These are phyloP conservation scores for Trichoderma asperellum DNA, from an alignment of 2,329 filamentous ascomycete species.

Conservation along the genomic window DNA sequence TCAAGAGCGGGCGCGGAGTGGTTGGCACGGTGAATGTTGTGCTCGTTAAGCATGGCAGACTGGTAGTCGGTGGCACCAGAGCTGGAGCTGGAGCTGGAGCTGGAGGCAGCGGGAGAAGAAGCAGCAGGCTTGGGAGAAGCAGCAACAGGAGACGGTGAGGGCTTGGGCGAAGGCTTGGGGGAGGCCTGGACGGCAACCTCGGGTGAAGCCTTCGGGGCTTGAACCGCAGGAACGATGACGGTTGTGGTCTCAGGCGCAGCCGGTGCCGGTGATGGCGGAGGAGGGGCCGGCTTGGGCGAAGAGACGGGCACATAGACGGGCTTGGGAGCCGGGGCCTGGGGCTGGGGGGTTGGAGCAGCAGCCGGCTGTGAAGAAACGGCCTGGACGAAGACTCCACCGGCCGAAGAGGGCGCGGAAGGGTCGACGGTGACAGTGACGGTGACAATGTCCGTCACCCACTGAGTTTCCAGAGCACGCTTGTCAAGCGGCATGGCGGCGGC, in stretches of 20 bases:
- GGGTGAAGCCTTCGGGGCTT: neutral
- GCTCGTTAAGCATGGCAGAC: conserved; percentile 63
- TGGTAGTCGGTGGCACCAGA: conserved; percentile 37
- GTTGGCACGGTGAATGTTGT: conserved; percentile 86
- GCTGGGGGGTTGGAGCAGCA: conserved; percentile 5
- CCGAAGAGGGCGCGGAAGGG: conserved; percentile 29
- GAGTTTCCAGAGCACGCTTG: conserved; percentile 47
- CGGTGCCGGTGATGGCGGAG: neutral
- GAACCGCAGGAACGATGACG: neutral
- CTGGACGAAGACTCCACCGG: conserved; percentile 37
- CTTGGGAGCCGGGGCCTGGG: conserved; percentile 15
- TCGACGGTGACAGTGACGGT: conserved; percentile 52
- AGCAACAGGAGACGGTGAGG: conserved; percentile 16
- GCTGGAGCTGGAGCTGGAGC: conserved; percentile 33
- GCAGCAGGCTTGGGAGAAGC: neutral
- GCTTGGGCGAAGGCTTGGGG: neutral
- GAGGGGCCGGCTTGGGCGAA: neutral
- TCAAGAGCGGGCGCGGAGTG: conserved; percentile 69
- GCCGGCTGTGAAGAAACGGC: conserved; percentile 27
- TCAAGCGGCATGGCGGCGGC: conserved; percentile 51
- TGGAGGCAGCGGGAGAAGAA: conserved; percentile 24
- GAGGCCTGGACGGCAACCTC: neutral
- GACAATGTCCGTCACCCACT: conserved; percentile 48
- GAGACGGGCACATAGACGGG: conserved; percentile 4
- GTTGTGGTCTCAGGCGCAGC: neutral